phyloP scores from a whole-genome alignment of 331 rosid genomes.

The Erythrophleum ivorense region DNA sequence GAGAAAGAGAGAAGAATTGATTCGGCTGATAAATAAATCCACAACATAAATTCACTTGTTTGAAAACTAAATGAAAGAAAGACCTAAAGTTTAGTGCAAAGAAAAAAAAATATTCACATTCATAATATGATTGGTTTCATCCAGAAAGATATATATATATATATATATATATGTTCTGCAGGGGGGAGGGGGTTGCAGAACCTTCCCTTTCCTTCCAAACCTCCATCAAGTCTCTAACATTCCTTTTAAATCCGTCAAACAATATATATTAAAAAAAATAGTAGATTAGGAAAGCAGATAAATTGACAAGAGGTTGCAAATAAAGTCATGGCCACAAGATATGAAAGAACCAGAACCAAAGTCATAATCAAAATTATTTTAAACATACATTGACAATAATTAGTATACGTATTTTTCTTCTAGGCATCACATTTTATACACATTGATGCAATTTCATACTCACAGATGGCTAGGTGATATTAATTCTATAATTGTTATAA shows the following conservation, averaged over 20 bases:
- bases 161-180: too few relatives aligned
- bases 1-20: background rate
- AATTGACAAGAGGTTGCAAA: background rate
- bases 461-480: background rate
- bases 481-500: background rate
- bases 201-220: background rate
- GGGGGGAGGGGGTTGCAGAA: too few relatives aligned
- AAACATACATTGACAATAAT: background rate
- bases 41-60: conserved; percentile 13
- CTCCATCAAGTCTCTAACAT: background rate
- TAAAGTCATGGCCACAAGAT: background rate
- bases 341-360: background rate
- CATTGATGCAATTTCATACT: background rate
- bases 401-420: background rate
- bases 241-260: background rate
- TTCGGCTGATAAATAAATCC: background rate
- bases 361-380: background rate
- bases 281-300: background rate
- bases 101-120: background rate
- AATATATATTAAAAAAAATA: too few relatives aligned
- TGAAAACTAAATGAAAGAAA: conserved; percentile 14
- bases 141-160: too few relatives aligned
- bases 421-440: background rate
- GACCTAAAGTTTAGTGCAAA: background rate
- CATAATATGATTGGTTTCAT: background rate